Conservation (phyloP, 306 rosid genomes). For the Citrullus colocynthis region DNA sequence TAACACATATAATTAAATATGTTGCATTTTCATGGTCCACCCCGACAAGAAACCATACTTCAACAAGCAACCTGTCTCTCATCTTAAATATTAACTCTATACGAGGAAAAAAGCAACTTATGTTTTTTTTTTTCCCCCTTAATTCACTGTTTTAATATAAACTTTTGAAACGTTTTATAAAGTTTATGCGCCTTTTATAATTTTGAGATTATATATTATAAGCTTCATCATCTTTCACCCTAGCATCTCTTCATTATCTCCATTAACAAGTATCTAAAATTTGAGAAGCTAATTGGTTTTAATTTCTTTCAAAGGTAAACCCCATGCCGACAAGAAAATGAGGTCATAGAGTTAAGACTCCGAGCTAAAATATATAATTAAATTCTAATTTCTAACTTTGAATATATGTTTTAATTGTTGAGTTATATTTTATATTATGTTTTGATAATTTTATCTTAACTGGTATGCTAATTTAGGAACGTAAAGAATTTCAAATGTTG, state of each 20-base stretch:
- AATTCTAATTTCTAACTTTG: too few relatives aligned
- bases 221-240: not conserved
- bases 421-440: too few relatives aligned
- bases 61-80: constrained; percentile 38
- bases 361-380: not conserved
- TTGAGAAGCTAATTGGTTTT: not conserved
- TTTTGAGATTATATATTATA: too few relatives aligned
- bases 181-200: too few relatives aligned
- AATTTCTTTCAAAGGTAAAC: constrained; percentile 1
- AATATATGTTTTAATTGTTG: too few relatives aligned
- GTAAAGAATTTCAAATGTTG: too few relatives aligned
- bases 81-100: not conserved
- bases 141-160: not conserved
- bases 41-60: constrained; percentile 39
- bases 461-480: too few relatives aligned
- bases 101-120: too few relatives aligned
- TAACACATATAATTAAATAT: not conserved
- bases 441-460: too few relatives aligned
- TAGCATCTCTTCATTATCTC: not conserved
- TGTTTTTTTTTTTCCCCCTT: too few relatives aligned
- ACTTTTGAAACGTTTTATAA: too few relatives aligned
- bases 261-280: not conserved
- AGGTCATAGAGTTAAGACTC: constrained; percentile 14
- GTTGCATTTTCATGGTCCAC: constrained; percentile 29
- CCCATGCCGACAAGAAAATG: constrained; percentile 27